These are phyloP conservation scores for Candida insectorum DNA, from an alignment of 805 yeast genomes.

Conservation along the genomic window DNA sequence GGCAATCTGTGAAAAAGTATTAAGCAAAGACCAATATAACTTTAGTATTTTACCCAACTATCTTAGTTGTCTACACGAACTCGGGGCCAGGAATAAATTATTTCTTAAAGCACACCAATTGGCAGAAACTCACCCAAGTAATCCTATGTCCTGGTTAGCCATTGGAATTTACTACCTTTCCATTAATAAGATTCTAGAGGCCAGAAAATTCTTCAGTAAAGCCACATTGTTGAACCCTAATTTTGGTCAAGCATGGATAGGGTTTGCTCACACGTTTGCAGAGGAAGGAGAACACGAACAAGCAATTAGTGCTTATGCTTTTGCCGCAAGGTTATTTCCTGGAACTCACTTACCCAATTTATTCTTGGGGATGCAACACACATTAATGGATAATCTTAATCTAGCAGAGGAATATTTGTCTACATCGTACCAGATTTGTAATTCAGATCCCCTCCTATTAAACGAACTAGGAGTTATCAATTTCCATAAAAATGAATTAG, in stretches of 20 bases:
- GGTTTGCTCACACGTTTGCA: conserved; percentile 97
- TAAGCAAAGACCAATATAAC: conserved; percentile 65
- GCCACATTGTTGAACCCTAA: conserved; percentile 86
- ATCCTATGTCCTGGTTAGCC: conserved; percentile 86
- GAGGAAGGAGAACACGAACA: conserved; percentile 99
- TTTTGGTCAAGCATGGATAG: conserved; percentile 96
- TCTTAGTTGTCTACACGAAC: conserved; percentile 78
- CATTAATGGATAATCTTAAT: conserved; percentile 78
- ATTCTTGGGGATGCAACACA: conserved; percentile 93
- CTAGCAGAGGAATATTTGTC: conserved; percentile 83
- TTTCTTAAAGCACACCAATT: conserved; percentile 79
- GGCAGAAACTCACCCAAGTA: conserved; percentile 79
- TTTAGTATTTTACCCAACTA: conserved; percentile 72
- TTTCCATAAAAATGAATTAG: conserved; percentile 68
- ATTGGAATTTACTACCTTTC: conserved; percentile 87
- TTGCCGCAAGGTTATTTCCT: conserved; percentile 87
- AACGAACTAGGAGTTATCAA: conserved; percentile 93
- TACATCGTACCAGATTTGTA: conserved; percentile 73
- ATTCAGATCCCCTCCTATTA: conserved; percentile 79
- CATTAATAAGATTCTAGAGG: conserved; percentile 69
- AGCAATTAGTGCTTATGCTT: conserved; percentile 94
- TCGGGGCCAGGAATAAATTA: conserved; percentile 76
- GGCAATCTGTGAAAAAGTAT: conserved; percentile 61
- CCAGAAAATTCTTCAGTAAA: conserved; percentile 82
- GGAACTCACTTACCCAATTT: conserved; percentile 88